Evolutionary conservation across 164 flowering plant species (phyloP).

Genomic region (Taxillus chinensis): DNA sequence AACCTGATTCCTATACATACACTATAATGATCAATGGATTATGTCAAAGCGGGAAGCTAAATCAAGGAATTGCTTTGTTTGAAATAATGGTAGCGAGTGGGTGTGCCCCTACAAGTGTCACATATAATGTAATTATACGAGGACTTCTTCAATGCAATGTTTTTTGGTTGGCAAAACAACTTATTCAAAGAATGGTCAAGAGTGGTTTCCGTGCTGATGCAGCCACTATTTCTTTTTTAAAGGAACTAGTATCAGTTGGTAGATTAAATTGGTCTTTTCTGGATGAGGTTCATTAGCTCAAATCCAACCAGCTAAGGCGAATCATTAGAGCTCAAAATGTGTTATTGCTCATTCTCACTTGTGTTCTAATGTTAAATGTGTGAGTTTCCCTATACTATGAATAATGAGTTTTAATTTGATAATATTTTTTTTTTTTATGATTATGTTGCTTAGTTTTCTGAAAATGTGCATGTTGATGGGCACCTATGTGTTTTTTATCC

Average conservation of each 20-base stretch:
- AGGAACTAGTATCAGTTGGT: neutral
- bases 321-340: too few relatives aligned
- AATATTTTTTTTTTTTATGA: too few relatives aligned
- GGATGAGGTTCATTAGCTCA: neutral
- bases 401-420: too few relatives aligned
- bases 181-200: neutral
- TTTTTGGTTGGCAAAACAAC: neutral
- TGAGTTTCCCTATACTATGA: too few relatives aligned
- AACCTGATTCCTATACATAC: neutral
- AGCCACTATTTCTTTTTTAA: neutral
- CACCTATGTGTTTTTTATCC: too few relatives aligned
- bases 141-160: neutral
- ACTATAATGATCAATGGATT: slow-evolving; percentile 1
- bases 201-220: neutral
- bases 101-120: neutral
- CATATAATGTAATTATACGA: neutral
- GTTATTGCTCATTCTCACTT: too few relatives aligned
- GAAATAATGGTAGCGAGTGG: neutral
- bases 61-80: neutral
- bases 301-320: too few relatives aligned
- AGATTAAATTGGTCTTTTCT: neutral
- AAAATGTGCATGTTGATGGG: too few relatives aligned
- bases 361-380: too few relatives aligned
- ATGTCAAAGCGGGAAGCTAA: neutral
- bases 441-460: too few relatives aligned